A percentile compares a stretch with the other conserved stretches of the same genome.
These are phyloP conservation scores for Heterobasidion parviporum DNA, from an alignment of 1,284 basidiomycete genomes.

Conservation along the genomic window DNA sequence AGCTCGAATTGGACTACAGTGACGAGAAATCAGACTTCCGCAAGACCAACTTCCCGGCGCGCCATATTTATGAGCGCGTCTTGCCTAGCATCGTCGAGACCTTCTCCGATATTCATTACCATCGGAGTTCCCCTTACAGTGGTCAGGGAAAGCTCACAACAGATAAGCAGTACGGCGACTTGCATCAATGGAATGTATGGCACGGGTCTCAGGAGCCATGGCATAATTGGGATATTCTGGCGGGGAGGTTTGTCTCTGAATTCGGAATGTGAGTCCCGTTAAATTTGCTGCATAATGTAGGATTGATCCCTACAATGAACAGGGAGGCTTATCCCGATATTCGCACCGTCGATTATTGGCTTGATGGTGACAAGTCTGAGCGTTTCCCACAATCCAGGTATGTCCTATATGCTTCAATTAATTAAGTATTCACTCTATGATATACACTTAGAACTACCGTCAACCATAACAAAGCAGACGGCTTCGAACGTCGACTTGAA, in stretches of 20 bases:
- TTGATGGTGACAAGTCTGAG: conserved; percentile 60
- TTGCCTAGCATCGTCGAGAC: conserved; percentile 66
- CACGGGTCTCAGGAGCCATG: conserved; percentile 83
- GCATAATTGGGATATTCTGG: conserved; percentile 82
- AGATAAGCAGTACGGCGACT: conserved; percentile 73
- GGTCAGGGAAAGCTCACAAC: conserved; percentile 67
- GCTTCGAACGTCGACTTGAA: conserved; percentile 83
- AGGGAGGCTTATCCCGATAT: conserved; percentile 82
- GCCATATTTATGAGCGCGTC: conserved; percentile 80
- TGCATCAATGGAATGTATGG: conserved; percentile 94
- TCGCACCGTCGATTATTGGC: conserved; percentile 80
- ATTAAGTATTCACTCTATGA: background rate
- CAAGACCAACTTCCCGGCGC: conserved; percentile 78
- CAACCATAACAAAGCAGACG: conserved; percentile 86
- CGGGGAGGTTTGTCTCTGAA: conserved; percentile 85
- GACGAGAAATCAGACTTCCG: conserved; percentile 78
- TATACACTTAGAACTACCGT: conserved; percentile 43
- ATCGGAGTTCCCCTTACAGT: conserved; percentile 81
- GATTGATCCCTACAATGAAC: background rate
- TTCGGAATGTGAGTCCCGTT: conserved; percentile 64
- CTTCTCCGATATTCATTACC: conserved; percentile 67
- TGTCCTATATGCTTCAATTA: conserved; percentile 15
- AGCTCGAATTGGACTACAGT: conserved; percentile 73
- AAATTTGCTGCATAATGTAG: background rate
- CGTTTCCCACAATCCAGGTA: conserved; percentile 83